Conservation (phyloP, 805 yeast species). For the Cyberlindnera amylophila region DNA sequence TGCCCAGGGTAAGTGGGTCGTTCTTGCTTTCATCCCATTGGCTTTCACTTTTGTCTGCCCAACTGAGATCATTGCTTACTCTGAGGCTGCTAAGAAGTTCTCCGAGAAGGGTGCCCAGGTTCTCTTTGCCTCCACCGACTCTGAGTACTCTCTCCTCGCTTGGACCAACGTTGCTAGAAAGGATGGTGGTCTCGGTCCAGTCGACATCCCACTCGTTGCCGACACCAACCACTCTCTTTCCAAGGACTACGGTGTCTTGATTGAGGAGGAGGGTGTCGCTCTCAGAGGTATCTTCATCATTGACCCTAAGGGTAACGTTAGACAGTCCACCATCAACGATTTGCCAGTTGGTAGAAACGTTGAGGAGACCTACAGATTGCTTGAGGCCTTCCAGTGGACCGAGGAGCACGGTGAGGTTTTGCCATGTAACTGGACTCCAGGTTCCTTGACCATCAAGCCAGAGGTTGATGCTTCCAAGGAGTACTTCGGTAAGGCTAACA, state of each 20-base stretch:
- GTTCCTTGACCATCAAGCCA: constrained; percentile 89
- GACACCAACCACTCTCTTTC: constrained; percentile 96
- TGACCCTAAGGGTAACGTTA: constrained; percentile 90
- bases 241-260: constrained; percentile 94
- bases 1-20: constrained; percentile 90
- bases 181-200: constrained; percentile 97
- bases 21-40: constrained; percentile 95
- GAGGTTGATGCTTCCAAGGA: constrained; percentile 73
- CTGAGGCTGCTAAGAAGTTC: constrained; percentile 91
- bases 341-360: constrained; percentile 99
- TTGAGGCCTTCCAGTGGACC: constrained; percentile 99
- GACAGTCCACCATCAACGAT: constrained; percentile 98
- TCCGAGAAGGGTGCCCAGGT: constrained; percentile 82
- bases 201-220: constrained; percentile 90
- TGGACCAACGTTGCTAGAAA: constrained; percentile 97
- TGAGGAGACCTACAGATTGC: constrained; percentile 94
- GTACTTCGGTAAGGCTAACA: constrained; percentile 65
- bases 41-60: constrained; percentile 99
- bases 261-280: constrained; percentile 95
- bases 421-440: constrained; percentile 99
- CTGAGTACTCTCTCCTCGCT: constrained; percentile 94
- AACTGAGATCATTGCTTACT: constrained; percentile 98
- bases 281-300: constrained; percentile 97
- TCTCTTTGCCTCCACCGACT: constrained; percentile 96
- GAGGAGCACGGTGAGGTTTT: constrained; percentile 99